These are phyloP conservation scores for Debaryomycetaceae sp. DNA, from an alignment of 1,139 yeast genomes.

Conservation along the genomic window DNA sequence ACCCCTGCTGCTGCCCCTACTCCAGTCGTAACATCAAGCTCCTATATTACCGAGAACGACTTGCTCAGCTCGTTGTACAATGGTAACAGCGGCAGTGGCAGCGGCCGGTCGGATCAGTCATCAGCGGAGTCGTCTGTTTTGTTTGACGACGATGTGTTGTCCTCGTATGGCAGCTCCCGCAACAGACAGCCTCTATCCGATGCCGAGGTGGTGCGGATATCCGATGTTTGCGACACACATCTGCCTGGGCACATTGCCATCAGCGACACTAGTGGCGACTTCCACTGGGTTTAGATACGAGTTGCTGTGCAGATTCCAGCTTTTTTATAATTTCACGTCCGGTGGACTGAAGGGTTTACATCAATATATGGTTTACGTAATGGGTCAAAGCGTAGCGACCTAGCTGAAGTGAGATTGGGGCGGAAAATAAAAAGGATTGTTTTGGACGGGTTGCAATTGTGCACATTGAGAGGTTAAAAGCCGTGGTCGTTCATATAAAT, in stretches of 20 bases:
- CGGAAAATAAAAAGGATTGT: too few species aligned
- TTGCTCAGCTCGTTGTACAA: constrained; percentile 20
- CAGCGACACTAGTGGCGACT: constrained; percentile 9
- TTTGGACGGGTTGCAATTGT: too few species aligned
- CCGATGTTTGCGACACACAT: neutral
- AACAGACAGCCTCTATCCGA: constrained; percentile 18
- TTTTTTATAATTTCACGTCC: too few species aligned
- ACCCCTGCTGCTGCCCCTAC: constrained; percentile 5
- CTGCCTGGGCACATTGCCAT: constrained; percentile 8
- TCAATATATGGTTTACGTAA: too few species aligned
- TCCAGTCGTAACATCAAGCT: constrained; percentile 1
- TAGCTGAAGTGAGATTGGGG: too few species aligned
- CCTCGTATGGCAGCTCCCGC: constrained; percentile 12
- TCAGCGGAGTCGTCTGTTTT: constrained; percentile 7
- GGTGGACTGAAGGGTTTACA: too few species aligned
- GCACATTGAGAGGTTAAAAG: too few species aligned
- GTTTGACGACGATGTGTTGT: constrained; percentile 17
- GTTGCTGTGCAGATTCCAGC: neutral
- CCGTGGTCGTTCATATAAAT: too few species aligned
- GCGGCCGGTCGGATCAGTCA: constrained; percentile 5
- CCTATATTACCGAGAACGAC: constrained; percentile 16
- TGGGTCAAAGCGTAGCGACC: too few species aligned
- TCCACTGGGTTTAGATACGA: constrained; percentile 7
- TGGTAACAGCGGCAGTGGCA: constrained; percentile 4
- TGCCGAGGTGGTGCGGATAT: constrained; percentile 20